Conservation (phyloP, 1,284 basidiomycete genomes). For the Malassezia nana region DNA sequence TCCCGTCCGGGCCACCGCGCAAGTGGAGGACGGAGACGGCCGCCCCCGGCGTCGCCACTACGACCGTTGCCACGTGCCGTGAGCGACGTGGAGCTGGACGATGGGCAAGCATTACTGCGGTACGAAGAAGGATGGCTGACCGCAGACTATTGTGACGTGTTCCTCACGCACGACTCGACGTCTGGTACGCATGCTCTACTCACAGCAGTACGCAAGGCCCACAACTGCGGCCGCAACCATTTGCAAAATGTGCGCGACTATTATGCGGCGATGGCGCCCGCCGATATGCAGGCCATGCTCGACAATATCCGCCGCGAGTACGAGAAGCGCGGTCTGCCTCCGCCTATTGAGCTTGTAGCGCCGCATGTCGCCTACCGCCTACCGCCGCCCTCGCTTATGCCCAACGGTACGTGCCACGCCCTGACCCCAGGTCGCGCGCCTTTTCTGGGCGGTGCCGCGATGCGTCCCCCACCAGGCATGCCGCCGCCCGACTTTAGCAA, state of each 20-base stretch:
- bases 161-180: conserved; percentile 44
- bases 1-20: neutral
- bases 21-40: neutral
- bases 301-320: conserved; percentile 88
- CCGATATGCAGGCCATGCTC: conserved; percentile 89
- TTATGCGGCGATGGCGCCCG: conserved; percentile 91
- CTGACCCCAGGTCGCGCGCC: conserved; percentile 4
- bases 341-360: conserved; percentile 26
- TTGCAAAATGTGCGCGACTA: conserved; percentile 92
- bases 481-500: neutral
- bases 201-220: conserved; percentile 77
- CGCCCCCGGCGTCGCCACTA: neutral
- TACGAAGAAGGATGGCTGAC: conserved; percentile 9
- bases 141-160: conserved; percentile 44
- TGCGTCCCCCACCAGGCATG: conserved; percentile 8
- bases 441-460: neutral
- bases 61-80: neutral
- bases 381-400: conserved; percentile 8
- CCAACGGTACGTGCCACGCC: neutral
- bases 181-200: conserved; percentile 17
- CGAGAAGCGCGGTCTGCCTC: conserved; percentile 52
- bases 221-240: conserved; percentile 94
- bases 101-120: conserved; percentile 46
- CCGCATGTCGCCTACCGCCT: conserved; percentile 9
- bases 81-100: neutral